Evolutionary conservation across 805 yeast species (phyloP).

Genomic region (Yamadazyma phyllophila): DNA sequence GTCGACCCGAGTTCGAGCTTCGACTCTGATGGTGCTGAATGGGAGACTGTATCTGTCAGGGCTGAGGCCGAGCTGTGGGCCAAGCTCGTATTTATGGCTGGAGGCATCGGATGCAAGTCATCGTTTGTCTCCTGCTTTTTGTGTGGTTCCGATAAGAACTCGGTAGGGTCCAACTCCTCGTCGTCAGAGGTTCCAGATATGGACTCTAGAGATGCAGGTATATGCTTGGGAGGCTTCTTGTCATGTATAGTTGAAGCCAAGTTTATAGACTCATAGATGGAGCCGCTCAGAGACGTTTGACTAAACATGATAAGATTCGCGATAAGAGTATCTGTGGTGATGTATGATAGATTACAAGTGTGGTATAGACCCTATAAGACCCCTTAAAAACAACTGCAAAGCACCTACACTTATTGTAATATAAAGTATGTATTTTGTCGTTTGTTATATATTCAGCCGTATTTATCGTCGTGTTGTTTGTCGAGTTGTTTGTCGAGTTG

Average conservation of each 20-base stretch:
- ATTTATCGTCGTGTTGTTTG: too few relatives aligned
- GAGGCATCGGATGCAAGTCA: too few relatives aligned
- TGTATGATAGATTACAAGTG: too few relatives aligned
- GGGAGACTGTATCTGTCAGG: slow-evolving; percentile 10
- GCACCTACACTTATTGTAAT: too few relatives aligned
- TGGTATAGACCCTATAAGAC: too few relatives aligned
- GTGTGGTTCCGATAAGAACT: slow-evolving; percentile 17
- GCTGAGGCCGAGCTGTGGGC: slow-evolving; percentile 2
- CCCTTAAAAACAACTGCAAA: too few relatives aligned
- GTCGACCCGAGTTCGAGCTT: too few relatives aligned
- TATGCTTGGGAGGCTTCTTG: neutral
- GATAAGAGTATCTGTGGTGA: neutral
- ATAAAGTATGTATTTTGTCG: too few relatives aligned
- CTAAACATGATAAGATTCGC: slow-evolving; percentile 1
- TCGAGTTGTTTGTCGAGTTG: too few relatives aligned
- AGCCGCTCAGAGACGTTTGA: slow-evolving; percentile 2
- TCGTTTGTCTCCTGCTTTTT: neutral
- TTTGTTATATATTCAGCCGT: too few relatives aligned
- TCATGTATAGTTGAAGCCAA: slow-evolving; percentile 11
- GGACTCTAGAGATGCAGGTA: neutral
- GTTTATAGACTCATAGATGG: slow-evolving; percentile 14
- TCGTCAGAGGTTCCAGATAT: slow-evolving; percentile 4
- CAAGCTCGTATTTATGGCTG: too few relatives aligned
- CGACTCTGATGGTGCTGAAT: neutral
- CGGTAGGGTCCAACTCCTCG: slow-evolving; percentile 26